Conservation (phyloP, 495 filamentous ascomycete species). For the Tuber umbilicatum region DNA sequence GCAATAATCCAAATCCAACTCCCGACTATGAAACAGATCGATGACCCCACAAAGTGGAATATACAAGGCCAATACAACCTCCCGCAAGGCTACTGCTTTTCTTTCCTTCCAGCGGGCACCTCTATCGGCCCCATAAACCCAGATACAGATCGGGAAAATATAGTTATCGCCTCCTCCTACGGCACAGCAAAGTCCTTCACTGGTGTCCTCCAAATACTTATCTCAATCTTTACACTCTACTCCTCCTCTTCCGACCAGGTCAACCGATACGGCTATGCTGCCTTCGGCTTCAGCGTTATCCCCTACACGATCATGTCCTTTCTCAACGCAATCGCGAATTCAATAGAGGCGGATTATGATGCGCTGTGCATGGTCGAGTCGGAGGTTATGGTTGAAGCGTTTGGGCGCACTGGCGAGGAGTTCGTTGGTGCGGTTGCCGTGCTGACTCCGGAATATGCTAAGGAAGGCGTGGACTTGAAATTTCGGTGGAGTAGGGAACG, state of each 20-base stretch:
- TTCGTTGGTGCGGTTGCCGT: constrained; percentile 44
- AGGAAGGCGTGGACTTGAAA: constrained; percentile 30
- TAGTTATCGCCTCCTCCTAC: constrained; percentile 39
- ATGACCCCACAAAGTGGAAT: constrained; percentile 29
- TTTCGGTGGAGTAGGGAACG: constrained; percentile 33
- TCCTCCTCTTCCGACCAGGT: constrained; percentile 45
- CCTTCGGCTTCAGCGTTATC: constrained; percentile 47
- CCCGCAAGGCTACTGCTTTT: constrained; percentile 27
- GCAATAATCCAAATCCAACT: constrained; percentile 27
- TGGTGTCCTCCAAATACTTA: constrained; percentile 46
- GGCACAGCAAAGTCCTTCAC: constrained; percentile 42
- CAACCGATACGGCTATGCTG: constrained; percentile 45
- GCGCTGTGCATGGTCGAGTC: constrained; percentile 45
- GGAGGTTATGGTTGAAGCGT: constrained; percentile 47
- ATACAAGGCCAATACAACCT: constrained; percentile 37
- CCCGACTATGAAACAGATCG: constrained; percentile 15
- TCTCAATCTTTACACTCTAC: constrained; percentile 43
- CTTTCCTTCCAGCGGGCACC: constrained; percentile 29
- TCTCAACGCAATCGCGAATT: constrained; percentile 53
- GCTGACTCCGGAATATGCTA: constrained; percentile 21
- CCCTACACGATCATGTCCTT: constrained; percentile 64
- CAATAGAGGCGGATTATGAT: constrained; percentile 45
- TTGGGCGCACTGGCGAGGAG: constrained; percentile 34
- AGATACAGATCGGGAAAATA: constrained; percentile 30
- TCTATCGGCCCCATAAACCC: constrained; percentile 35